These are phyloP conservation scores for Naematelia aurantialba DNA, from an alignment of 768 basidiomycete genomes.

Conservation along the genomic window DNA sequence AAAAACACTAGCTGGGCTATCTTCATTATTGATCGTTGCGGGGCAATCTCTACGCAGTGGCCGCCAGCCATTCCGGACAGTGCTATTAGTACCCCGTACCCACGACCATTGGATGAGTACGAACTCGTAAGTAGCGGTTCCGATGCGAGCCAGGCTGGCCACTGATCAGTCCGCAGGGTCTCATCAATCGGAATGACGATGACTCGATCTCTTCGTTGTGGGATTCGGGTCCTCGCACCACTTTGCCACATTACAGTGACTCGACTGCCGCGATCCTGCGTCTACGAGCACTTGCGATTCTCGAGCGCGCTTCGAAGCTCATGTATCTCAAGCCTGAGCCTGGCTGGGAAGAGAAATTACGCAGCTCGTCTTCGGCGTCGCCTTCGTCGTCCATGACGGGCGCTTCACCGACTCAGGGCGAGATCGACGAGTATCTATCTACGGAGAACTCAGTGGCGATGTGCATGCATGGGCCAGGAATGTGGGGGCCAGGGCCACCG, in stretches of 20 bases:
- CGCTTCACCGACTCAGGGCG: background rate
- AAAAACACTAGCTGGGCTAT: constrained; percentile 33
- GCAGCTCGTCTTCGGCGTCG: background rate
- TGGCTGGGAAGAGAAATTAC: constrained; percentile 17
- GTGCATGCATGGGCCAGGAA: background rate
- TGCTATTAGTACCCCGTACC: constrained; percentile 35
- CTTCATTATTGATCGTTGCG: constrained; percentile 31
- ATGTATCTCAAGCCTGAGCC: constrained; percentile 37
- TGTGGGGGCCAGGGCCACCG: background rate
- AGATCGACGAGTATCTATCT: constrained; percentile 33
- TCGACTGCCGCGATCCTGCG: constrained; percentile 20
- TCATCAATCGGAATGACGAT: constrained; percentile 10
- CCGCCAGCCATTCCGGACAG: constrained; percentile 31
- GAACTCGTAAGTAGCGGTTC: constrained; percentile 31
- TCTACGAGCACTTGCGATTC: constrained; percentile 27
- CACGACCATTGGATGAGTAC: constrained; percentile 38
- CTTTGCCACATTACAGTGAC: constrained; percentile 18
- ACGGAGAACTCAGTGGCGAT: constrained; percentile 14
- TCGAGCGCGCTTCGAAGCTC: constrained; percentile 38
- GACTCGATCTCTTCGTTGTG: background rate
- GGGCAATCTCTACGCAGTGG: constrained; percentile 33
- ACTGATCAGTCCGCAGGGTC: constrained; percentile 1
- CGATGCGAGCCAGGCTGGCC: background rate
- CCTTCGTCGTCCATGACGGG: background rate
- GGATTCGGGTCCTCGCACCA: constrained; percentile 7